Conservation (phyloP, 2,329 filamentous ascomycete genomes). For the Fusarium sp. region DNA sequence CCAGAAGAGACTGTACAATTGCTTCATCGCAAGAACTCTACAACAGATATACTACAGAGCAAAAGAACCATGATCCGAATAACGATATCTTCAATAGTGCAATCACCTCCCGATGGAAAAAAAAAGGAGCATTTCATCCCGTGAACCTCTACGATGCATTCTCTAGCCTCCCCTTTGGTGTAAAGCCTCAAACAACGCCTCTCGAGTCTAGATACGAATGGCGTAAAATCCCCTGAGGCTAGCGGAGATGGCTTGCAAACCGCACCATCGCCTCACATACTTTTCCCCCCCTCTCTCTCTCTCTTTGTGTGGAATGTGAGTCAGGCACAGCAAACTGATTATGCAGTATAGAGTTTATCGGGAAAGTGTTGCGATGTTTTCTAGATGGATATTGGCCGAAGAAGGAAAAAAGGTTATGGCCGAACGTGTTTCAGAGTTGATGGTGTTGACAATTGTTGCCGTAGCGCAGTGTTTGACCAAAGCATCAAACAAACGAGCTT, state of each 20-base stretch:
- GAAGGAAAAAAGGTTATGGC: neutral
- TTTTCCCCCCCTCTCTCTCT: neutral
- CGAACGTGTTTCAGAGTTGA: conserved; percentile 18
- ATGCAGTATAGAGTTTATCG: neutral
- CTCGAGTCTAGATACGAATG: conserved; percentile 32
- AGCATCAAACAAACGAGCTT: conserved; percentile 13
- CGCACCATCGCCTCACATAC: conserved; percentile 32
- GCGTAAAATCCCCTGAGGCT: conserved; percentile 42
- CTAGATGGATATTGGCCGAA: neutral
- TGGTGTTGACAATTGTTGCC: neutral
- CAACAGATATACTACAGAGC: neutral
- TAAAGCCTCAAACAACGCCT: conserved; percentile 32
- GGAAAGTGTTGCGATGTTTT: neutral
- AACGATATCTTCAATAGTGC: conserved; percentile 9
- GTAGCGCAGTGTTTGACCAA: conserved; percentile 6
- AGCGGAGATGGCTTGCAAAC: conserved; percentile 36
- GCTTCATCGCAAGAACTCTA: conserved; percentile 28
- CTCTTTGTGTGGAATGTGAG: conserved; percentile 2
- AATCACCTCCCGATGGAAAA: neutral
- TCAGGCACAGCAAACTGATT: conserved; percentile 13
- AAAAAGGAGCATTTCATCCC: conserved; percentile 15
- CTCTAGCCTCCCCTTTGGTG: conserved; percentile 16
- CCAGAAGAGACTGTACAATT: conserved; percentile 34
- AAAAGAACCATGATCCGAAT: conserved; percentile 2
- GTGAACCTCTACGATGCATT: conserved; percentile 15